Evolutionary conservation across 768 basidiomycete genomes (phyloP), one percentile per base, ranked within the genome.

Genomic region (Mycena indigotica): DNA sequence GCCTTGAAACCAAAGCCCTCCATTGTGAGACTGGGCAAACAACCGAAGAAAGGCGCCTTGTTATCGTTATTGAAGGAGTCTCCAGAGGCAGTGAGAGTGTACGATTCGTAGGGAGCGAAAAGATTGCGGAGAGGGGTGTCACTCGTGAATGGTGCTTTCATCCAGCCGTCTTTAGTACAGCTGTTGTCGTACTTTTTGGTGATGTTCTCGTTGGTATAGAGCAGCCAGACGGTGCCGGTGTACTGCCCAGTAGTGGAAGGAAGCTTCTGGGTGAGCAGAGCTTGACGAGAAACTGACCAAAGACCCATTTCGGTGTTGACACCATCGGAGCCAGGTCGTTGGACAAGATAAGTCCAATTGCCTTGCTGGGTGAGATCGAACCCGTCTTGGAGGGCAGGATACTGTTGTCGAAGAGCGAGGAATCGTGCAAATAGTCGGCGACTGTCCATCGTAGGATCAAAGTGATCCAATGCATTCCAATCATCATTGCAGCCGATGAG

Each of bases 391-490:
- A 96, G 79, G 2, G 89, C 80, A 23, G 79, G 83, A 71, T 88
- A 96, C 15, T 77, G 72, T 5, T 69, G 69, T 28, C 95, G 88
- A 32, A 96, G 77, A 65, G 84, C 79, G 55, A 88, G 70, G 75
- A 92, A 87, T 52, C 89, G 91, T 17, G 83, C 69, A 66, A 92
- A 85, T 56, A 92, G 67, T 55, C 93, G 87, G 35, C 89, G 84
- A 35, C 81, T 80, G 66, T 91, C 87, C 13, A 87, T 75, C 2
- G 94, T 95, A 25, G 93, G 93, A 71, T 97, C 95, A 69, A 96
- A 96, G 70, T 97, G 95, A 66, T 97, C 95, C 28, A 95, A 84
- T 2, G 90, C 84, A 70, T 96, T 95, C 92, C 91, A 95, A 64
- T 91, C 86, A 67, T 96, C 93, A 45, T 88, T 66, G 70, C 95